Conservation (phyloP, 306 rosid species). For the Lathyrus aphaca region DNA sequence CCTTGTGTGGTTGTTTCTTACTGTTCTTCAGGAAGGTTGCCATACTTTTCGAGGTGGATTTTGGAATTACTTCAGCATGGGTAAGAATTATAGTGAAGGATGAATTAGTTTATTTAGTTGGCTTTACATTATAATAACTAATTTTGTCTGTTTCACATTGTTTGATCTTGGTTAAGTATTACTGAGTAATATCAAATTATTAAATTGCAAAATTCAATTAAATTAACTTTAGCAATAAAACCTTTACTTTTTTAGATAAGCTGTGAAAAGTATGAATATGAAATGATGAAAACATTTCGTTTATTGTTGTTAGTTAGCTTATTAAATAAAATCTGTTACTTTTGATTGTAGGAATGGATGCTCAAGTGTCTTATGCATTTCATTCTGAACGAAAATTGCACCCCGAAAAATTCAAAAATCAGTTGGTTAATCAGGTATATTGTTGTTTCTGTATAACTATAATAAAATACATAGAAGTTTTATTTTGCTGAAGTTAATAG, state of each 20-base stretch:
- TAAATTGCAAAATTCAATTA: constrained; percentile 13
- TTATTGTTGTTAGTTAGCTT: constrained; percentile 1
- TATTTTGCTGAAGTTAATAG: constrained; percentile 3
- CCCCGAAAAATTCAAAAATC: constrained; percentile 93
- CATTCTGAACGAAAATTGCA: constrained; percentile 90
- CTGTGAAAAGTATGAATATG: constrained; percentile 10
- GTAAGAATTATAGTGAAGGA: constrained; percentile 47
- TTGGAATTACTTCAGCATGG: constrained; percentile 99
- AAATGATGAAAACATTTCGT: constrained; percentile 23
- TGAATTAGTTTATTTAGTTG: constrained; percentile 27
- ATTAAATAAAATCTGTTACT: constrained; percentile 25
- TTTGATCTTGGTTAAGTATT: constrained; percentile 5
- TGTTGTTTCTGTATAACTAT: constrained; percentile 18
- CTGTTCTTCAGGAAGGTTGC: constrained; percentile 73
- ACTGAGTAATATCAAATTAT: constrained; percentile 5
- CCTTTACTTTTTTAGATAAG: background rate
- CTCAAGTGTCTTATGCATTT: constrained; percentile 96
- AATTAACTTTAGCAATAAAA: constrained; percentile 22
- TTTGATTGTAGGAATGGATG: constrained; percentile 84
- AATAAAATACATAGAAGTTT: constrained; percentile 13
- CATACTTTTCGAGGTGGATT: constrained; percentile 98
- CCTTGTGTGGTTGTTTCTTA: constrained; percentile 35
- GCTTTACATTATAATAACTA: constrained; percentile 13
- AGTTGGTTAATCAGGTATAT: constrained; percentile 81
- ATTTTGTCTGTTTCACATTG: constrained; percentile 12